Percentiles rank a stretch among this genome's conserved stretches.
Evolutionary conservation across 768 basidiomycete species (phyloP).

Genomic region (Pleurotus citrinopileatus): DNA sequence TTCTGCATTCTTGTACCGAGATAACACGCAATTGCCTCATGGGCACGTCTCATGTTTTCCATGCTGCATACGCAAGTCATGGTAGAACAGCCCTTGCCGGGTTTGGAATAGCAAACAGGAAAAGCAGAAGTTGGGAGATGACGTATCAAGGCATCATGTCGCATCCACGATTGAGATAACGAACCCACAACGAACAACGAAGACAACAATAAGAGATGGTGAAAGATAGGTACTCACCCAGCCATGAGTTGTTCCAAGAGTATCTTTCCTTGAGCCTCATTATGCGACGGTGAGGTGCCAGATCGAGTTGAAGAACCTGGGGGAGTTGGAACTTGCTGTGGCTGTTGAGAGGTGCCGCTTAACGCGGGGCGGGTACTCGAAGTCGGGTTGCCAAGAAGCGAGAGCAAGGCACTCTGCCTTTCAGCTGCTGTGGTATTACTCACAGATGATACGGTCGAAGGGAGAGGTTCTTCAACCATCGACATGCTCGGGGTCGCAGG

Average conservation of each 20-base stretch:
- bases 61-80: constrained; percentile 10
- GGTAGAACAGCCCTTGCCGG: constrained; percentile 3
- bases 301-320: constrained; percentile 60
- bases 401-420: constrained; percentile 73
- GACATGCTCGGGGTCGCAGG: constrained; percentile 39
- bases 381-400: constrained; percentile 56
- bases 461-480: constrained; percentile 42
- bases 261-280: constrained; percentile 69
- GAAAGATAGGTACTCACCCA: constrained; percentile 51
- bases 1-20: constrained; percentile 24
- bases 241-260: constrained; percentile 80
- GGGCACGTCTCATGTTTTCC: constrained; percentile 5
- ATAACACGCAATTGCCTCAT: constrained; percentile 23
- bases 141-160: constrained; percentile 1
- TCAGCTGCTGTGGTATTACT: constrained; percentile 49
- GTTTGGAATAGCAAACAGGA: constrained; percentile 2
- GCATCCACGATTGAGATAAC: background rate
- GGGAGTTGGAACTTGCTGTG: constrained; percentile 70
- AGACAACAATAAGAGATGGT: background rate
- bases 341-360: constrained; percentile 25
- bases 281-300: constrained; percentile 53
- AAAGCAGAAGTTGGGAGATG: constrained; percentile 7
- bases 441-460: constrained; percentile 36
- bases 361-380: constrained; percentile 22
- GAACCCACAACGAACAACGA: background rate